Percentiles rank a stretch among this genome's conserved stretches.
These are phyloP conservation scores for Beauveria caledonica DNA, from an alignment of 2,329 filamentous ascomycete genomes.

Conservation along the genomic window DNA sequence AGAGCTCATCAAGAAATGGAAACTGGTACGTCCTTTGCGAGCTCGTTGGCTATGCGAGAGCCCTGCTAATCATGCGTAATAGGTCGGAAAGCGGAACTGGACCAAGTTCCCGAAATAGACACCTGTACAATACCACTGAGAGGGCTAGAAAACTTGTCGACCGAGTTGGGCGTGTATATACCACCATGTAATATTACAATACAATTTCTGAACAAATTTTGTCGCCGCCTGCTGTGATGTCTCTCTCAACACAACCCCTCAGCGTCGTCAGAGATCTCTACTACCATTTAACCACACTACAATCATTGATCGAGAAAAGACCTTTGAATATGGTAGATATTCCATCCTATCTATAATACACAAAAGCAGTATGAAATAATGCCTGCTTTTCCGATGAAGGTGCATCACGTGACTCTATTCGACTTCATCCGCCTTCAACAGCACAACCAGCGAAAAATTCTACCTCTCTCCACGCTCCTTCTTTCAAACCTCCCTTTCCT, in stretches of 20 bases:
- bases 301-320: background rate
- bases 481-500: background rate
- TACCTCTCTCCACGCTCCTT: background rate
- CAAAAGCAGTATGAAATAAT: too few species aligned
- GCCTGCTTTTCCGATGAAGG: background rate
- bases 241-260: background rate
- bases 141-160: background rate
- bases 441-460: background rate
- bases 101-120: constrained; percentile 49
- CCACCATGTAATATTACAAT: constrained; percentile 23
- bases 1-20: constrained; percentile 84
- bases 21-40: constrained; percentile 56
- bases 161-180: constrained; percentile 11
- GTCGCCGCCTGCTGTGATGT: background rate
- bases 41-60: background rate
- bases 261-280: background rate
- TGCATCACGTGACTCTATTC: constrained; percentile 5
- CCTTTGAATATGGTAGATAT: background rate
- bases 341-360: background rate
- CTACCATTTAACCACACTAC: background rate
- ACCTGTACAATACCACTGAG: background rate
- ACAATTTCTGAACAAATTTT: constrained; percentile 18
- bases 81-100: constrained; percentile 50
- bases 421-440: background rate
- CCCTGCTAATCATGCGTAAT: constrained; percentile 25